phyloP scores from a whole-genome alignment of 495 filamentous ascomycete species.

The Barbatosphaeria neglecta region DNA sequence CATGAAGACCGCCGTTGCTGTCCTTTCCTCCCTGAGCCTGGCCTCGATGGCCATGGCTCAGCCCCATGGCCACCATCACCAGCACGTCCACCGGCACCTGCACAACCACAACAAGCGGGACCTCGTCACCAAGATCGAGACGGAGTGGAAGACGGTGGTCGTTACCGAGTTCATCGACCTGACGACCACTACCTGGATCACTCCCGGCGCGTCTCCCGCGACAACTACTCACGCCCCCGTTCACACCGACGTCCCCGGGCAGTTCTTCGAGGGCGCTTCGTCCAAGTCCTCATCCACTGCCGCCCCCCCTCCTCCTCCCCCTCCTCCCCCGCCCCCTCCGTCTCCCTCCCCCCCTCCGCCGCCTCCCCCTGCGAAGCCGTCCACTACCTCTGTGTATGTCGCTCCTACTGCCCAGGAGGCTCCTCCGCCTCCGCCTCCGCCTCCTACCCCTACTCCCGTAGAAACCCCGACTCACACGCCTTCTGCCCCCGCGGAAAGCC shows the following conservation, averaged over 20 bases:
- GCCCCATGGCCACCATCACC: constrained; percentile 25
- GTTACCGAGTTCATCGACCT: constrained; percentile 34
- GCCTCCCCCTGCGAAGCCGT: constrained; percentile 3
- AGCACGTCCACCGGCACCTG: constrained; percentile 19
- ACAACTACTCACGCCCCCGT: no score
- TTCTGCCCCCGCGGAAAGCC: neutral
- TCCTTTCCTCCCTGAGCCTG: constrained; percentile 24
- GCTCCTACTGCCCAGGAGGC: neutral
- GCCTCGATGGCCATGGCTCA: constrained; percentile 32
- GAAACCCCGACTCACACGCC: neutral
- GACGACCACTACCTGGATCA: constrained; percentile 25
- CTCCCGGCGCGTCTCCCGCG: constrained; percentile 18
- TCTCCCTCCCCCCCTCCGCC: constrained; percentile 1
- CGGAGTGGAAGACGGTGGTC: constrained; percentile 34
- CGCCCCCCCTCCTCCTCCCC: constrained; percentile 11
- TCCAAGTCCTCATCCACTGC: neutral
- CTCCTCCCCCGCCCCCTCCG: neutral
- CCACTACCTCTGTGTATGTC: constrained; percentile 2
- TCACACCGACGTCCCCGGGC: constrained; percentile 3
- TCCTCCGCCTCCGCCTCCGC: constrained; percentile 7
- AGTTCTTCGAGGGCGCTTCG: no score
- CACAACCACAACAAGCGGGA: constrained; percentile 23
- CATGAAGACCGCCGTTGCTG: constrained; percentile 42
- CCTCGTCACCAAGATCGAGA: constrained; percentile 31
- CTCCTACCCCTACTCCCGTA: neutral